Evolutionary conservation across 2,329 filamentous ascomycete genomes (phyloP).

Genomic region (Trichophyton mentagrophytes): DNA sequence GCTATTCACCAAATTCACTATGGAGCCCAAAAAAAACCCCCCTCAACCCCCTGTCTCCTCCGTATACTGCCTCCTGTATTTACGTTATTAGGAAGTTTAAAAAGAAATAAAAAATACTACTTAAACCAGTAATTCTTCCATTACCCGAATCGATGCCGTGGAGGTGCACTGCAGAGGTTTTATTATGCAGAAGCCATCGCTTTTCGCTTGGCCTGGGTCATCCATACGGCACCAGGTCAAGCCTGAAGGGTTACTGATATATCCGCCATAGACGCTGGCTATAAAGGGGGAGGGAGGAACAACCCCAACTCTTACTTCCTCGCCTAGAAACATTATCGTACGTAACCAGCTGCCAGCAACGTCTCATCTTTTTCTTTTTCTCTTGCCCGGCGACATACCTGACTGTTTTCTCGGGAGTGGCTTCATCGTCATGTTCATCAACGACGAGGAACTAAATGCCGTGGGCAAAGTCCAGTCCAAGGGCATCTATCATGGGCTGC

Average conservation of each 20-base stretch:
- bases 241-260: neutral
- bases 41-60: neutral
- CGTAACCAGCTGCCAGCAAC: no score
- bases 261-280: no score
- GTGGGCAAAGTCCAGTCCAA: conserved; percentile 10
- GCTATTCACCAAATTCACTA: neutral
- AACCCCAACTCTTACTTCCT: no score
- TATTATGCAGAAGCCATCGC: neutral
- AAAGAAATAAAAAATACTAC: neutral
- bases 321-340: no score
- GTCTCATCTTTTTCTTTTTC: no score
- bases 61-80: neutral
- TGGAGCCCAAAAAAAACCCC: neutral
- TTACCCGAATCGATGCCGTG: neutral
- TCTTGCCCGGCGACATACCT: no score
- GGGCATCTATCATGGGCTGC: conserved; percentile 41
- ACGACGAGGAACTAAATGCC: neutral
- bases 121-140: neutral
- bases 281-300: no score
- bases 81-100: neutral
- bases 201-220: neutral
- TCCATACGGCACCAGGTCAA: neutral
- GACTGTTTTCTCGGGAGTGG: no score
- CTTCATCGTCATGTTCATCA: neutral
- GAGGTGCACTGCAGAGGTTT: neutral